Conservation (phyloP, 169 alveolate species). For the Eimeria praecox region DNA sequence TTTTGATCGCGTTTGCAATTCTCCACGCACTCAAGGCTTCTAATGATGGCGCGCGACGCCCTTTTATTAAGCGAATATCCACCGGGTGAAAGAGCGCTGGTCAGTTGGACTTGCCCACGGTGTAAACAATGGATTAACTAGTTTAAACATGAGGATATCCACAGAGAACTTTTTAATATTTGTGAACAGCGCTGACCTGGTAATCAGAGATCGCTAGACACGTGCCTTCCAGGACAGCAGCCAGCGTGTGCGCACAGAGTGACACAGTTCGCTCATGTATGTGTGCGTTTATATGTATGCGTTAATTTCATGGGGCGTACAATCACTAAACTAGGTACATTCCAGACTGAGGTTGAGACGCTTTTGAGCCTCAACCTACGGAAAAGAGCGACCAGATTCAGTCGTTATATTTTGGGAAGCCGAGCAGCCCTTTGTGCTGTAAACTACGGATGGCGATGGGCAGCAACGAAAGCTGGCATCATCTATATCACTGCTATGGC, state of each 20-base stretch:
- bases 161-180: neutral
- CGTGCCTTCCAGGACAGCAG: neutral
- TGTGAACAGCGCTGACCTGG: neutral
- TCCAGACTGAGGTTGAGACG: neutral
- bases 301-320: neutral
- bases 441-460: slow-evolving; percentile 27
- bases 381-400: neutral
- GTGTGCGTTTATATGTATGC: neutral
- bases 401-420: neutral
- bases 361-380: neutral
- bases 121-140: neutral
- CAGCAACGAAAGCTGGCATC: slow-evolving; percentile 1
- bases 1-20: neutral
- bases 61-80: neutral
- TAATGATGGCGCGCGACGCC: neutral
- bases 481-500: neutral
- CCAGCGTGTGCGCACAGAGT: neutral
- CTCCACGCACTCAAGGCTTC: neutral
- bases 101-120: slow-evolving; percentile 12
- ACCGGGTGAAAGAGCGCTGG: neutral
- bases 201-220: neutral
- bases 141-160: neutral
- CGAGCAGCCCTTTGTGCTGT: neutral
- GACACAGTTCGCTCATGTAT: neutral
- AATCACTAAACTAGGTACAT: neutral